Base-by-base conservation (phyloP, 345 rosid species). In the Mallotus nudiflorus region DNA sequence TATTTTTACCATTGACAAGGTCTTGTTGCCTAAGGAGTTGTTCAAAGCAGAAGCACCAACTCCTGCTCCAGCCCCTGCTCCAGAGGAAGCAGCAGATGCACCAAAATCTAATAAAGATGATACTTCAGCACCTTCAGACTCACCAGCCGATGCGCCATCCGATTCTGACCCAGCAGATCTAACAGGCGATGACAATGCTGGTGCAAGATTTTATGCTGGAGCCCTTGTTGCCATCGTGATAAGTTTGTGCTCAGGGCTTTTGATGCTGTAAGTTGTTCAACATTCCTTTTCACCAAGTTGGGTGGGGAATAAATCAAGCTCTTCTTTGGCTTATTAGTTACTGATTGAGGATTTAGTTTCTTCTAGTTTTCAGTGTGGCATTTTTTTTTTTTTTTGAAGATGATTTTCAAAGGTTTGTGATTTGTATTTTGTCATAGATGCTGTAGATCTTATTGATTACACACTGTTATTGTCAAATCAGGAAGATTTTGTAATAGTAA, bases 11-110 rank as follows among this genome's bases (percentile, higher is more conserved):
- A 80, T 84, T 0, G 86, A 91, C 64, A 86, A 88, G 84, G 96
- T 92, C 49, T 78, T 96, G 76, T 40, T 90, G 78, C 94, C 99
- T 24, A 77, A 57, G 20, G 99, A 95, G 82, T 70, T 95, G 76
- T 96, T 89, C 75, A 87, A 89, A 73, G 84, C 75, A 13, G 68
- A 50, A 29, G 88, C 93, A 0, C 86, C 83, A 33, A 72, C 89
- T 24, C 91, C 88, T 12, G 78, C 92, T 20, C 97, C 89, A 0
- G 85, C 93, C 0, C 93, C 96, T 0, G 86, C 96, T 33, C 98
- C 97, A 0, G 92, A 82, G 12, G 73, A 72, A 79, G 87, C 68
- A 0, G 95, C 93, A 0, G 86, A 88, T 58, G 76, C 97, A 3
- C 97, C 97, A 2, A 85, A 83, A 80, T 69, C 84, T 2, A 65